phyloP scores from a whole-genome alignment of 768 basidiomycete genomes.

The Pisolithus tinctorius region DNA sequence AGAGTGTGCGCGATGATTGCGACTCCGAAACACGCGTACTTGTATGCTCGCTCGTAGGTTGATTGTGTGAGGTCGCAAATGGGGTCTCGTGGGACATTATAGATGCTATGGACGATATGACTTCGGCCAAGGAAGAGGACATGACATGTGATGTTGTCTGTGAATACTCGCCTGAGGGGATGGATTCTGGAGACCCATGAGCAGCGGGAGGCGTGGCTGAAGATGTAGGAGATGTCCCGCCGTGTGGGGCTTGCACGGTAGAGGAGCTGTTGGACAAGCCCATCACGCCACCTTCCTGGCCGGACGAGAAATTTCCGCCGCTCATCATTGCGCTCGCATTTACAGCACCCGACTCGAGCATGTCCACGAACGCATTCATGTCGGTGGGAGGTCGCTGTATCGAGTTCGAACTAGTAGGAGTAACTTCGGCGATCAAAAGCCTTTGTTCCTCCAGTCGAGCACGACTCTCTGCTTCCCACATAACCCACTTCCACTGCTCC shows the following conservation, averaged over 20 bases:
- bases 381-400: neutral
- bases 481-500: constrained; percentile 92
- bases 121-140: constrained; percentile 13
- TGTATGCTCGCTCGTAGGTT: neutral
- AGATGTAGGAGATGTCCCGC: neutral
- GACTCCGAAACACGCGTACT: constrained; percentile 5
- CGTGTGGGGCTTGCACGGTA: neutral
- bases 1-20: neutral
- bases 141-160: neutral
- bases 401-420: neutral
- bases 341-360: neutral
- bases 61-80: neutral
- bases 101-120: constrained; percentile 13
- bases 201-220: neutral
- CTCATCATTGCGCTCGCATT: neutral
- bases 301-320: neutral
- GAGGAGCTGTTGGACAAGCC: neutral
- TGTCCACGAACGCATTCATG: constrained; percentile 5
- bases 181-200: neutral
- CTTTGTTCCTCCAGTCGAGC: constrained; percentile 35
- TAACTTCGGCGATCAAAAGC: constrained; percentile 18
- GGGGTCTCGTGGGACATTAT: neutral
- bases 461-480: constrained; percentile 67
- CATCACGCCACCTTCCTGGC: neutral
- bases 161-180: neutral